Evolutionary conservation across 768 basidiomycete genomes (phyloP), one percentile per base, ranked within the genome.

Genomic region (Udeniomyces megalosporus): DNA sequence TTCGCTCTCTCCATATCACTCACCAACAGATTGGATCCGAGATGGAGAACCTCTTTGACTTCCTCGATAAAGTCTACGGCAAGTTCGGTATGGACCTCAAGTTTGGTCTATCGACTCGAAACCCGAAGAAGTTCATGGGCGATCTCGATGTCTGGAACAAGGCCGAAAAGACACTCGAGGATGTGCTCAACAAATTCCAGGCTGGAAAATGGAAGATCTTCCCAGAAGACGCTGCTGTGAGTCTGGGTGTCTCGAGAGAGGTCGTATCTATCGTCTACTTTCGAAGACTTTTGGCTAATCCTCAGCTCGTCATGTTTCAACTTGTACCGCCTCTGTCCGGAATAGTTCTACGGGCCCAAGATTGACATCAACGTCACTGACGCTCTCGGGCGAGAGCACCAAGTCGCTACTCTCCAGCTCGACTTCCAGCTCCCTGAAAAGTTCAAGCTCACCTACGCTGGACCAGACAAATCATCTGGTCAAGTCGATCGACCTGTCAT

Each of bases 361-460:
- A 93, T 96, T 70, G 95, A 97, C 75, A 93, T 99, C 76, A 89
- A 86, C 64, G 86, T 97, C 71, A 81, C 83, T 28, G 95, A 99
- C 69, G 92, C 95, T 0, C 78, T 97, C 26, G 82, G 80, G 42
- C 83, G 95, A 50, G 88, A 89, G 26, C 93, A 90, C 83, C 95
- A 99, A 74, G 97, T 93, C 70, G 95, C 91, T 45, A 97, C 95
- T 2, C 96, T 97, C 74, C 88, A 97, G 75, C 86, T 99, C 62
- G 93, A 97, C 76, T 99, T 96, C 82, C 90, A 99, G 74, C 81
- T 99, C 1, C 95, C 95, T 11, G 84, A 95, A 70, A 84, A 89
- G 46, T 97, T 97, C 80, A 86, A 95, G 74, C 80, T 97, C 67
- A 85, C 85, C 71, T 97, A 90, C 76, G 66, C 68, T 22, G 60